Conservation (phyloP, 163 green algal genomes). For the Prototheca cutis region DNA sequence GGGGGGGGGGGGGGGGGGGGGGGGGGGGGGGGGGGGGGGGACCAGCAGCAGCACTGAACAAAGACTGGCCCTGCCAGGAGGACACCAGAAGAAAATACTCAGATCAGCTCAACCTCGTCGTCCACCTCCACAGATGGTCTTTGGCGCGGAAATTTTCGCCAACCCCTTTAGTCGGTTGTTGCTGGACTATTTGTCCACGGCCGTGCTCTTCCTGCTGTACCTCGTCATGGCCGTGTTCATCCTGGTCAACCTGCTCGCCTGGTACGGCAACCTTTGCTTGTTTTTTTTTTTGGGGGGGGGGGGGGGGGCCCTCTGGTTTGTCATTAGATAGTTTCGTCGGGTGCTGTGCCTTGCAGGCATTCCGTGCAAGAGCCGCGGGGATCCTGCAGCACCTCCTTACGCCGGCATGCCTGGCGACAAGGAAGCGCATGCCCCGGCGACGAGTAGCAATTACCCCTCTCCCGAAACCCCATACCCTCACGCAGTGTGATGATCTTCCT, state of each 20-base stretch:
- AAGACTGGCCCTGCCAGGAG: background rate
- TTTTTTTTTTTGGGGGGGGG: too few species aligned
- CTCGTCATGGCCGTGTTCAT: constrained; percentile 6
- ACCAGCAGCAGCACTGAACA: background rate
- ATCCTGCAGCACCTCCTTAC: too few species aligned
- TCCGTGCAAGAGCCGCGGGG: too few species aligned
- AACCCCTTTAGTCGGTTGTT: background rate
- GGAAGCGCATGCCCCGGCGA: too few species aligned
- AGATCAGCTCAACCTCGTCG: background rate
- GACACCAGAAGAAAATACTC: background rate
- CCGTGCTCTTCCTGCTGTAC: constrained; percentile 1
- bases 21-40: too few species aligned
- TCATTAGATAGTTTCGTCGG: too few species aligned
- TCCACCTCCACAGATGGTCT: background rate
- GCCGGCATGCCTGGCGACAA: too few species aligned
- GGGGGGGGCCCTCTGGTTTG: too few species aligned
- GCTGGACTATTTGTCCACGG: constrained; percentile 1
- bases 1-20: too few species aligned
- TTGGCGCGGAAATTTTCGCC: constrained; percentile 5
- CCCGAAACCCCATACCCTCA: too few species aligned
- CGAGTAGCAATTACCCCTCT: too few species aligned
- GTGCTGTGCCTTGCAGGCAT: too few species aligned
- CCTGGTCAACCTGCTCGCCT: constrained; percentile 12
- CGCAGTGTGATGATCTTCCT: constrained; percentile 12
- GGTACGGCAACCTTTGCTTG: background rate